phyloP scores from a whole-genome alignment of 108 stramenopile genomes.

The Fragilariopsis cylindrus region DNA sequence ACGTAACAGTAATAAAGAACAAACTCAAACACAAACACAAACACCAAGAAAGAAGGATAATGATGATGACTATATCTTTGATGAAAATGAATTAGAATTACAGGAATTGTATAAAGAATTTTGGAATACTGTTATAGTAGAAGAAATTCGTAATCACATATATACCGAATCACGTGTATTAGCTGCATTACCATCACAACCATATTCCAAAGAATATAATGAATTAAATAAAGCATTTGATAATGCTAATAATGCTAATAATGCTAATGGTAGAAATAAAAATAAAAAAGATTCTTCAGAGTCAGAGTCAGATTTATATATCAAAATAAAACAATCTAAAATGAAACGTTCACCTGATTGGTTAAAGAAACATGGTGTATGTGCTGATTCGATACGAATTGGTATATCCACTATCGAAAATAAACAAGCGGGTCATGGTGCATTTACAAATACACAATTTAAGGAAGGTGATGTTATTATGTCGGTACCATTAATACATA shows the following conservation, averaged over 20 bases:
- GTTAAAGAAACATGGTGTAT: slow-evolving; percentile 41
- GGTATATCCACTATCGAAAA: slow-evolving; percentile 33
- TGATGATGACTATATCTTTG: background rate
- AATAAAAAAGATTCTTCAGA: too few relatives aligned
- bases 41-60: slow-evolving; percentile 19
- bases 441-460: slow-evolving; percentile 49
- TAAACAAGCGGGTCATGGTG: slow-evolving; percentile 50
- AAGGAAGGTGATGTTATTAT: slow-evolving; percentile 36
- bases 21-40: background rate
- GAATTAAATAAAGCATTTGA: background rate
- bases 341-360: slow-evolving; percentile 36
- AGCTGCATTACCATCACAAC: slow-evolving; percentile 30
- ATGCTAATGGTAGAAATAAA: slow-evolving; percentile 4
- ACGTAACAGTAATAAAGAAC: background rate
- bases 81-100: background rate
- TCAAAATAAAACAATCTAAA: slow-evolving; percentile 12
- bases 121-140: slow-evolving; percentile 16
- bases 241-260: background rate
- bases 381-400: slow-evolving; percentile 48
- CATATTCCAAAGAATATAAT: slow-evolving; percentile 18
- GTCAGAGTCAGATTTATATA: background rate
- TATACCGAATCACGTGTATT: slow-evolving; percentile 35
- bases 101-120: background rate
- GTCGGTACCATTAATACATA: slow-evolving; percentile 54
- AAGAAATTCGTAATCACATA: background rate